phyloP scores from a whole-genome alignment of 192 early-diverging fungal species.

The Coemansia javaensis region DNA sequence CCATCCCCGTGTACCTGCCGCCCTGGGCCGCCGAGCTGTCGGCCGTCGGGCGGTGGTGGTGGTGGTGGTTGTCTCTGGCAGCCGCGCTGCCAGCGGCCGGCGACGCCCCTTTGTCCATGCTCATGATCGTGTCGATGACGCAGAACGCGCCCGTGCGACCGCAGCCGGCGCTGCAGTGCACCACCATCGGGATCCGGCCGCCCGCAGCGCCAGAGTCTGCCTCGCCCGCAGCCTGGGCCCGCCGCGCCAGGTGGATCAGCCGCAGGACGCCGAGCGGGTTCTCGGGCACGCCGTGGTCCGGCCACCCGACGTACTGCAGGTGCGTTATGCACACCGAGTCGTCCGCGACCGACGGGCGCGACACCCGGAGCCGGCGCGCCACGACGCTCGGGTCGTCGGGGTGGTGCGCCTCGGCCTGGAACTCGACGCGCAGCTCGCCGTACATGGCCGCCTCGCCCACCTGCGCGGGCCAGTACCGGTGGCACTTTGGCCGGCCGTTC shows the following conservation, averaged over 20 bases:
- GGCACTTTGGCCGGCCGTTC: slow-evolving; percentile 68
- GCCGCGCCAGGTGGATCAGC: slow-evolving; percentile 53
- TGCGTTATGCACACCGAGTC: slow-evolving; percentile 54
- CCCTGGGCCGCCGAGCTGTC: slow-evolving; percentile 3
- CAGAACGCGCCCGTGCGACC: slow-evolving; percentile 84
- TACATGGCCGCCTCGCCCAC: slow-evolving; percentile 40
- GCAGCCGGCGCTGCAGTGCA: slow-evolving; percentile 85
- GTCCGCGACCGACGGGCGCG: slow-evolving; percentile 15
- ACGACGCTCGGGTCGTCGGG: slow-evolving; percentile 54
- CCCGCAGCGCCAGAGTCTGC: not conserved
- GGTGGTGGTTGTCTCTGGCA: not conserved
- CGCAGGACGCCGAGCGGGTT: slow-evolving; percentile 56
- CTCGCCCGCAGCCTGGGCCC: slow-evolving; percentile 26
- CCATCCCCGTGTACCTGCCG: slow-evolving; percentile 16
- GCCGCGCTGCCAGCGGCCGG: slow-evolving; percentile 1
- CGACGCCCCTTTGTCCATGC: slow-evolving; percentile 4
- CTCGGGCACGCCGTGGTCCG: slow-evolving; percentile 71
- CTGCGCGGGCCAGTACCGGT: slow-evolving; percentile 77
- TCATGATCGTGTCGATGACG: slow-evolving; percentile 56
- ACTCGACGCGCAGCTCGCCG: slow-evolving; percentile 55
- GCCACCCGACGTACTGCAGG: slow-evolving; percentile 76
- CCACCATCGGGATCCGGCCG: slow-evolving; percentile 56
- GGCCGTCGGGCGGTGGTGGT: not conserved
- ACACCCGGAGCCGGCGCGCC: slow-evolving; percentile 53
- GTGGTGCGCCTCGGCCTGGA: slow-evolving; percentile 50